Conservation (phyloP, 257 asterid genomes). For the Primulina eburnea region DNA sequence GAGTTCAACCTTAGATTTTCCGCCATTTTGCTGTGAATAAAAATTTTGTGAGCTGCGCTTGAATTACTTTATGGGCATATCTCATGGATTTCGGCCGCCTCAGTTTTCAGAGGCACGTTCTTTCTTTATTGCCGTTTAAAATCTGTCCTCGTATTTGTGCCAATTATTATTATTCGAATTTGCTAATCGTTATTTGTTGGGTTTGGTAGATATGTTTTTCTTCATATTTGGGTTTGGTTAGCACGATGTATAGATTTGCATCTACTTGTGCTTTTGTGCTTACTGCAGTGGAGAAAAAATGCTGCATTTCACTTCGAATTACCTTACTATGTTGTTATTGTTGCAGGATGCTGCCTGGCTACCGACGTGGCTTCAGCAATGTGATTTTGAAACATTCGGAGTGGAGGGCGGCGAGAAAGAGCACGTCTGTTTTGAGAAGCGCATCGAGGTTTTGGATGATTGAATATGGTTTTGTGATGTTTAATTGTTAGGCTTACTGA, state of each 20-base stretch:
- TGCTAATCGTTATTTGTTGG: neutral
- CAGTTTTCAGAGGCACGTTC: conserved; percentile 61
- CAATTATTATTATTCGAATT: neutral
- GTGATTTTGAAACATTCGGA: conserved; percentile 26
- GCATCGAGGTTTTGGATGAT: conserved; percentile 37
- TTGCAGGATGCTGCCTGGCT: conserved; percentile 65
- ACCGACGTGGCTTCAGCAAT: conserved; percentile 64
- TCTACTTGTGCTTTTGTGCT: conserved; percentile 6
- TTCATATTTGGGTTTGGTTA: neutral
- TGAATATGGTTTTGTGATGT: neutral
- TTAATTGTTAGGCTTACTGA: neutral
- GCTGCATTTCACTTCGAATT: neutral
- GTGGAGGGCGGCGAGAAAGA: conserved; percentile 27
- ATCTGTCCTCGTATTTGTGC: neutral
- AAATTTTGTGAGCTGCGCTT: neutral
- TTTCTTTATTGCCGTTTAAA: neutral
- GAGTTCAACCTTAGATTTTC: neutral
- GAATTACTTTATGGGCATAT: conserved; percentile 33
- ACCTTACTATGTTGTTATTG: neutral
- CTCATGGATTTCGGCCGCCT: conserved; percentile 57
- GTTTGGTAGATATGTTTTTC: neutral
- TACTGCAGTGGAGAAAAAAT: conserved; percentile 3
- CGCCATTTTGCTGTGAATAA: conserved; percentile 15
- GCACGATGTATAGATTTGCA: neutral
- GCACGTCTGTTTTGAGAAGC: conserved; percentile 34